Evolutionary conservation across 352 stramenopile genomes (phyloP).

Genomic region (Pythium graminicola): DNA sequence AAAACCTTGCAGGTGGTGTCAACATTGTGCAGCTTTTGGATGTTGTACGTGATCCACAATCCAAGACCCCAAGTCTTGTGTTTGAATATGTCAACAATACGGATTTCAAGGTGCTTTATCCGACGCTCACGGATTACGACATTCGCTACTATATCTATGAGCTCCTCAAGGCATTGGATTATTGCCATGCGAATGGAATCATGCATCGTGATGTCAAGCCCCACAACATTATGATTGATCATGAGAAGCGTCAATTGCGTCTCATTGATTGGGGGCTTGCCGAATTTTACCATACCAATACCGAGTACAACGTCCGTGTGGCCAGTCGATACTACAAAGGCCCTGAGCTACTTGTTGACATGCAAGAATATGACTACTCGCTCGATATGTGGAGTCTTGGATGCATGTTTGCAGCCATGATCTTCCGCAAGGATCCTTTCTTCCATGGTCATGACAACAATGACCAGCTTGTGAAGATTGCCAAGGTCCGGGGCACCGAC

Average conservation of each 20-base stretch:
- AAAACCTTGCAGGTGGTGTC: slow-evolving; percentile 97
- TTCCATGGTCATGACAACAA: slow-evolving; percentile 99
- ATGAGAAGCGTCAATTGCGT: slow-evolving; percentile 96
- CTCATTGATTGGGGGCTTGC: slow-evolving; percentile 99
- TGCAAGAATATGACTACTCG: slow-evolving; percentile 99
- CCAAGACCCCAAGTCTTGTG: slow-evolving; percentile 97
- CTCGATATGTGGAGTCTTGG: slow-evolving; percentile 99
- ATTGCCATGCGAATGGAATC: slow-evolving; percentile 98
- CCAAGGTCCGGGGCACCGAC: slow-evolving; percentile 96
- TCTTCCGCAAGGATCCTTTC: slow-evolving; percentile 99
- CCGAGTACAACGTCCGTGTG: slow-evolving; percentile 99
- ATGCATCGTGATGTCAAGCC: slow-evolving; percentile 99
- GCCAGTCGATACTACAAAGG: slow-evolving; percentile 99
- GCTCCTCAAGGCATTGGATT: slow-evolving; percentile 94
- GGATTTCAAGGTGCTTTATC: slow-evolving; percentile 99
- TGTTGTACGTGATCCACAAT: slow-evolving; percentile 98
- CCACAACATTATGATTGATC: slow-evolving; percentile 99
- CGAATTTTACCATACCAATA: slow-evolving; percentile 98
- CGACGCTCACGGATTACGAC: slow-evolving; percentile 96
- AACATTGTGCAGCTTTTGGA: slow-evolving; percentile 99
- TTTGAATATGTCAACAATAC: slow-evolving; percentile 99
- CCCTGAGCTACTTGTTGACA: slow-evolving; percentile 97
- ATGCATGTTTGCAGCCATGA: slow-evolving; percentile 99
- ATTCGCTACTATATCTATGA: slow-evolving; percentile 99
- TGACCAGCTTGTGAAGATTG: slow-evolving; percentile 99